Conservation (phyloP, 352 stramenopile genomes). For the Phytophthora pinifolia region DNA sequence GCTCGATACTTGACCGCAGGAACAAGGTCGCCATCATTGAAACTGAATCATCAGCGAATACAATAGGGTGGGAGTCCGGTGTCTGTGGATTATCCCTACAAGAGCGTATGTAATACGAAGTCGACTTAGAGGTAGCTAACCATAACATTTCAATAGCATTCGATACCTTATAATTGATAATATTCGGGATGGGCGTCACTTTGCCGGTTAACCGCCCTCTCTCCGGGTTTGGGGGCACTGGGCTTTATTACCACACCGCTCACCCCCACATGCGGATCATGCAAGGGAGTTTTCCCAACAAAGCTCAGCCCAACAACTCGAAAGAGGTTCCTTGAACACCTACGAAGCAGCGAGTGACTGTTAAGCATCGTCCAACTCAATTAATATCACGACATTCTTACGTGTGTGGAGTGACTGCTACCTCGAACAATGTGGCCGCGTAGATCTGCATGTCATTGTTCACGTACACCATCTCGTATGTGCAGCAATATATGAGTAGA, state of each 20-base stretch:
- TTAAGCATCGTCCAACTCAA: too few species aligned
- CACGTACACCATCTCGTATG: too few species aligned
- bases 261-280: conserved; percentile 20
- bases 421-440: too few species aligned
- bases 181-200: too few species aligned
- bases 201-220: too few species aligned
- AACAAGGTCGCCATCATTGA: not conserved
- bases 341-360: too few species aligned
- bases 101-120: conserved; percentile 22
- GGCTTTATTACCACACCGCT: conserved; percentile 17
- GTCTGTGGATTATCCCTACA: conserved; percentile 14
- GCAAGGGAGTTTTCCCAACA: not conserved
- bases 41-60: conserved; percentile 10
- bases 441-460: too few species aligned
- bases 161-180: conserved; percentile 9
- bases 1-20: not conserved
- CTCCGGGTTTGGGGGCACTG: conserved; percentile 17
- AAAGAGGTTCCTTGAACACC: too few species aligned
- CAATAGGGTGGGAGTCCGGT: conserved; percentile 3
- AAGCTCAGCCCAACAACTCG: too few species aligned
- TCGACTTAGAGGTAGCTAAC: conserved; percentile 9
- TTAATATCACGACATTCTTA: too few species aligned
- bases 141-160: conserved; percentile 2
- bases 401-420: too few species aligned
- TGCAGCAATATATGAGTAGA: too few species aligned